Conservation (phyloP, 495 filamentous ascomycete genomes). For the Daldinia caldariorum region DNA sequence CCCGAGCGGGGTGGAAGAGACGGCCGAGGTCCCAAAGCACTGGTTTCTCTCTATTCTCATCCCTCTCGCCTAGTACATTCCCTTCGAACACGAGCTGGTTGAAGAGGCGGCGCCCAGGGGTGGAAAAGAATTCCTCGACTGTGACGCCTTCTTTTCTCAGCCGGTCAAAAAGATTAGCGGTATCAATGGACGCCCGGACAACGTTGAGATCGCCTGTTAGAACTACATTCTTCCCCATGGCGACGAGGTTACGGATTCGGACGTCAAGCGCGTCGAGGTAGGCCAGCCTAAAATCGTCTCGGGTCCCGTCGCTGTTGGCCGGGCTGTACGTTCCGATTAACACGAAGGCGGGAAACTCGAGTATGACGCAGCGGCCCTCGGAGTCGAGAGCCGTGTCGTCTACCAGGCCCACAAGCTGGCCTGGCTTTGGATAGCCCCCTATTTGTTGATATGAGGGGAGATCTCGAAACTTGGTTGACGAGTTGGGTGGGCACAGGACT, state of each 20-base stretch:
- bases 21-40: slow-evolving; percentile 88
- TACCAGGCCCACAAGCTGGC: slow-evolving; percentile 69
- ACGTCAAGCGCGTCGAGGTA: slow-evolving; percentile 84
- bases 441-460: slow-evolving; percentile 82
- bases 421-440: slow-evolving; percentile 83
- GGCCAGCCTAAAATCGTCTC: slow-evolving; percentile 81
- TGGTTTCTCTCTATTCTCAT: slow-evolving; percentile 76
- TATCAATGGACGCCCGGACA: slow-evolving; percentile 75
- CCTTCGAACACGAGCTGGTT: slow-evolving; percentile 84
- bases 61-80: slow-evolving; percentile 72
- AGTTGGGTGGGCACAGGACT: slow-evolving; percentile 78
- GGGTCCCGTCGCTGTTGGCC: slow-evolving; percentile 83
- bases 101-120: slow-evolving; percentile 80
- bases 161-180: slow-evolving; percentile 72
- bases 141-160: slow-evolving; percentile 75
- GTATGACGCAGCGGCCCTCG: slow-evolving; percentile 89
- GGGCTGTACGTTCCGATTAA: slow-evolving; percentile 91
- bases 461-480: slow-evolving; percentile 76
- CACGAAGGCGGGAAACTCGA: slow-evolving; percentile 96
- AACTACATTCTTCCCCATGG: slow-evolving; percentile 81
- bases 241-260: slow-evolving; percentile 83
- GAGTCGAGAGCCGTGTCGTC: slow-evolving; percentile 82
- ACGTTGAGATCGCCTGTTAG: slow-evolving; percentile 94
- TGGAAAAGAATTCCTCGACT: slow-evolving; percentile 74
- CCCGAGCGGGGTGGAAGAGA: slow-evolving; percentile 78